Conservation (phyloP, 1,284 basidiomycete species). For the Laetiporus sulphureus region DNA sequence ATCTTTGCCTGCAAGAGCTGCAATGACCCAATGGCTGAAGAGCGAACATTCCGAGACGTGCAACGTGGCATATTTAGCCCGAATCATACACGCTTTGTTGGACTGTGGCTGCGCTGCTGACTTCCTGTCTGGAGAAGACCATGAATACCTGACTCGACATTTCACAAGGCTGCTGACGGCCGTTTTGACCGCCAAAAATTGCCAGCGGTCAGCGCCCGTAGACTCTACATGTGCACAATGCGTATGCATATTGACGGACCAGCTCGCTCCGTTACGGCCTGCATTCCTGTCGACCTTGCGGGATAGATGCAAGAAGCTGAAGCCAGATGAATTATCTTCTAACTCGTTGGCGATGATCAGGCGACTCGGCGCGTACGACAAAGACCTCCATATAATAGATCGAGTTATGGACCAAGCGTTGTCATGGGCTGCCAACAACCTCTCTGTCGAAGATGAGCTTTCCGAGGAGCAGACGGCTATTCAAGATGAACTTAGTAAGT, state of each 20-base stretch:
- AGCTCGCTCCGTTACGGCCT: slow-evolving; percentile 9
- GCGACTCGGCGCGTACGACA: not conserved
- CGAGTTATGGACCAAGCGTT: slow-evolving; percentile 38
- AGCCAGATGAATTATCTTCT: slow-evolving; percentile 9
- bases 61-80: slow-evolving; percentile 21
- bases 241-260: slow-evolving; percentile 9
- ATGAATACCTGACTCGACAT: slow-evolving; percentile 6
- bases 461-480: slow-evolving; percentile 10
- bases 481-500: not conserved
- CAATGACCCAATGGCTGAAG: slow-evolving; percentile 27
- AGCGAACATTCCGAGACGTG: slow-evolving; percentile 13
- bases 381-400: slow-evolving; percentile 16
- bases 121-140: not conserved
- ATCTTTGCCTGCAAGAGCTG: slow-evolving; percentile 13
- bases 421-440: slow-evolving; percentile 40
- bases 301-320: slow-evolving; percentile 5
- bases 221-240: slow-evolving; percentile 11
- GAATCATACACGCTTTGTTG: slow-evolving; percentile 11
- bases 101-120: slow-evolving; percentile 9
- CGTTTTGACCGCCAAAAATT: slow-evolving; percentile 7
- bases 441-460: slow-evolving; percentile 27
- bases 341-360: slow-evolving; percentile 8
- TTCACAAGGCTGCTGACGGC: slow-evolving; percentile 15
- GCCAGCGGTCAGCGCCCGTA: slow-evolving; percentile 1
- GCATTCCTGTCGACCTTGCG: slow-evolving; percentile 13